phyloP scores from a whole-genome alignment of 139 green algal genomes.

The Coelastrella sp. region DNA sequence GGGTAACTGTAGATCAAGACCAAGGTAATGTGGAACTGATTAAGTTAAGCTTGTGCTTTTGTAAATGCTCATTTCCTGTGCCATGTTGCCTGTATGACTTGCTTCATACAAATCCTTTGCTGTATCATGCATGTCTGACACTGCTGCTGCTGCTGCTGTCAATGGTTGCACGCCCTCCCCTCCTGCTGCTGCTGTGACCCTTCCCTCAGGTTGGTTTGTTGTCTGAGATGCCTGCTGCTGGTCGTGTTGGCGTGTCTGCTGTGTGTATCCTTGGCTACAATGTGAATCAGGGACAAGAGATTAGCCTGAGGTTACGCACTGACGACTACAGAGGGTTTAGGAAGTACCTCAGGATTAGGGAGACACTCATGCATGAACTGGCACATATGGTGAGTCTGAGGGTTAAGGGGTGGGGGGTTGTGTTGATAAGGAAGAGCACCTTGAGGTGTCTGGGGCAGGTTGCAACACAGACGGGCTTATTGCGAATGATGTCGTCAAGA shows the following conservation, averaged over 20 bases:
- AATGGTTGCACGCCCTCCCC: neutral
- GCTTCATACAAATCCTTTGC: too few relatives aligned
- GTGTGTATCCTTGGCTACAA: slow-evolving; percentile 87
- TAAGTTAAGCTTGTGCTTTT: too few relatives aligned
- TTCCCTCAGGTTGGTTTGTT: slow-evolving; percentile 69
- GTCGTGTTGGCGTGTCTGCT: slow-evolving; percentile 75
- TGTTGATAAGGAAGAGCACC: too few relatives aligned
- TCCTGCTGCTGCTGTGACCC: neutral
- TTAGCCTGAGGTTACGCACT: slow-evolving; percentile 88
- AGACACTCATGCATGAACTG: slow-evolving; percentile 91
- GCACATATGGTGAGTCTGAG: slow-evolving; percentile 81
- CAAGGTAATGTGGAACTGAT: too few relatives aligned
- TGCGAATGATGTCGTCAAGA: neutral
- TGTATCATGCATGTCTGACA: neutral
- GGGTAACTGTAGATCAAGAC: too few relatives aligned
- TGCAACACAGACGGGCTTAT: too few relatives aligned
- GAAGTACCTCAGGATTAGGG: slow-evolving; percentile 77
- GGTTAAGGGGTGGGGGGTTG: too few relatives aligned
- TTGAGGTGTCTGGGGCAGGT: too few relatives aligned
- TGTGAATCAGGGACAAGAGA: slow-evolving; percentile 82
- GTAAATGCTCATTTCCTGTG: too few relatives aligned
- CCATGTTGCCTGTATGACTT: too few relatives aligned
- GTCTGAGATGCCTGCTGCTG: slow-evolving; percentile 86
- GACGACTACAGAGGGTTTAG: slow-evolving; percentile 86
- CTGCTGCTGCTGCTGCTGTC: neutral